Conservation (phyloP, 495 filamentous ascomycete genomes). For the Penicillium macrosclerotiorum region DNA sequence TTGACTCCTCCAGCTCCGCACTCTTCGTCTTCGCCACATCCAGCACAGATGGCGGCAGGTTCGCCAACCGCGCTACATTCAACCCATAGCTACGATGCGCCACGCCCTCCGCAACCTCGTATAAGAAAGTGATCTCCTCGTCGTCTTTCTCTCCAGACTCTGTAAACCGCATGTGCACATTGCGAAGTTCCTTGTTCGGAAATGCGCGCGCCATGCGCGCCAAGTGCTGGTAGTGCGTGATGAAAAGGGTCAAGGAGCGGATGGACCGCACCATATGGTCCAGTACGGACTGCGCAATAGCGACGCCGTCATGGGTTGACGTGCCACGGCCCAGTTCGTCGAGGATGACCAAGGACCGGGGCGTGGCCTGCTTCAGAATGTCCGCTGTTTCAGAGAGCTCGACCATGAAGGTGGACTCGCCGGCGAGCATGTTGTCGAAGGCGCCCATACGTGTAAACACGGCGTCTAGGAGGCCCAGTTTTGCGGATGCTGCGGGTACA, state of each 20-base stretch:
- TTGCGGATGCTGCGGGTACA: slow-evolving; percentile 75
- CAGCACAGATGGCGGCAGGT: slow-evolving; percentile 71
- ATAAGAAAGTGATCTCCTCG: slow-evolving; percentile 74
- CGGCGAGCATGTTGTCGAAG: slow-evolving; percentile 92
- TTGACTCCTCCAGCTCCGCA: slow-evolving; percentile 71
- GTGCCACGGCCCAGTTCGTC: slow-evolving; percentile 95
- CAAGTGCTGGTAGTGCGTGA: slow-evolving; percentile 94
- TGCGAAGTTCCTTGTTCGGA: slow-evolving; percentile 56
- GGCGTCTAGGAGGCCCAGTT: slow-evolving; percentile 80
- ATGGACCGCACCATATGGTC: slow-evolving; percentile 75
- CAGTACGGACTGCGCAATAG: slow-evolving; percentile 90
- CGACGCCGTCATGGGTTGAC: slow-evolving; percentile 90
- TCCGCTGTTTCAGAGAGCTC: slow-evolving; percentile 89
- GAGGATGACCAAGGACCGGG: slow-evolving; percentile 80
- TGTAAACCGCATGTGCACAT: slow-evolving; percentile 83
- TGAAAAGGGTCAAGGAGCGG: slow-evolving; percentile 80
- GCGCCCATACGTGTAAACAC: slow-evolving; percentile 98
- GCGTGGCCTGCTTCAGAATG: slow-evolving; percentile 84
- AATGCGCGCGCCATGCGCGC: slow-evolving; percentile 68
- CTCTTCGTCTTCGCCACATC: slow-evolving; percentile 79
- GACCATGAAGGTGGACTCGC: slow-evolving; percentile 97
- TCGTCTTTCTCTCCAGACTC: slow-evolving; percentile 44
- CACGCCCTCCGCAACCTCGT: slow-evolving; percentile 80
- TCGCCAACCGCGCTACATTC: slow-evolving; percentile 87
- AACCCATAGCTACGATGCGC: slow-evolving; percentile 92